phyloP scores from a whole-genome alignment of 1,284 basidiomycete species.

The Rhodotorula sp. region DNA sequence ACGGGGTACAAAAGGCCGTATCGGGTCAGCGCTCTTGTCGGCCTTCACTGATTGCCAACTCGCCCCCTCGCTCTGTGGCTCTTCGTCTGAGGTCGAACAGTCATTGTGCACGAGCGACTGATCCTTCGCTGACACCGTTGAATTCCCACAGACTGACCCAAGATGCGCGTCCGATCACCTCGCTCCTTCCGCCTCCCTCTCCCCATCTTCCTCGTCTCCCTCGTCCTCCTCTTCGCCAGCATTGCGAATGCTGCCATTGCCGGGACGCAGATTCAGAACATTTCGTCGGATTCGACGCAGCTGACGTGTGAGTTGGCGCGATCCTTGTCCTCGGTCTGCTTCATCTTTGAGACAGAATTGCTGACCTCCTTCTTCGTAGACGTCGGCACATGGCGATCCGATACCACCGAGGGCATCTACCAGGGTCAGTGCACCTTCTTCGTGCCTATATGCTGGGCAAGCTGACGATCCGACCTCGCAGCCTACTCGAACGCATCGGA shows the following conservation, averaged over 20 bases:
- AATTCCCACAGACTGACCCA: not conserved
- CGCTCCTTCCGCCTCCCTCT: not conserved
- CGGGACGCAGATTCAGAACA: conserved; percentile 23
- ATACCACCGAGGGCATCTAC: conserved; percentile 21
- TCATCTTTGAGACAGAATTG: not conserved
- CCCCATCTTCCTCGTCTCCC: not conserved
- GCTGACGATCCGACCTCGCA: not conserved
- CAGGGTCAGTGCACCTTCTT: conserved; percentile 11
- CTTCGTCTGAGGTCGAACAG: too few species aligned
- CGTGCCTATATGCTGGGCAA: too few species aligned
- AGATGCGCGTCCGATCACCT: not conserved
- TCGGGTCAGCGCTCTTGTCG: too few species aligned
- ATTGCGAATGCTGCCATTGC: conserved; percentile 7
- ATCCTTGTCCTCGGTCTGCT: too few species aligned
- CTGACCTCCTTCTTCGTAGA: not conserved
- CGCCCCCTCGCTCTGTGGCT: too few species aligned
- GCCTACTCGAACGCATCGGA: conserved; percentile 34
- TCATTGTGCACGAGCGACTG: too few species aligned
- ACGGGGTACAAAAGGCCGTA: too few species aligned
- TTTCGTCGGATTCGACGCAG: conserved; percentile 37
- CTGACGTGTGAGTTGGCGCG: conserved; percentile 19
- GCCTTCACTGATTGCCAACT: too few species aligned
- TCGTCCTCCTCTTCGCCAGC: not conserved
- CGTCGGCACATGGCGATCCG: conserved; percentile 27
- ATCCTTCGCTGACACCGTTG: too few species aligned